These are phyloP conservation scores for Scheffersomyces lignosus DNA, from an alignment of 805 yeast genomes.

Conservation along the genomic window DNA sequence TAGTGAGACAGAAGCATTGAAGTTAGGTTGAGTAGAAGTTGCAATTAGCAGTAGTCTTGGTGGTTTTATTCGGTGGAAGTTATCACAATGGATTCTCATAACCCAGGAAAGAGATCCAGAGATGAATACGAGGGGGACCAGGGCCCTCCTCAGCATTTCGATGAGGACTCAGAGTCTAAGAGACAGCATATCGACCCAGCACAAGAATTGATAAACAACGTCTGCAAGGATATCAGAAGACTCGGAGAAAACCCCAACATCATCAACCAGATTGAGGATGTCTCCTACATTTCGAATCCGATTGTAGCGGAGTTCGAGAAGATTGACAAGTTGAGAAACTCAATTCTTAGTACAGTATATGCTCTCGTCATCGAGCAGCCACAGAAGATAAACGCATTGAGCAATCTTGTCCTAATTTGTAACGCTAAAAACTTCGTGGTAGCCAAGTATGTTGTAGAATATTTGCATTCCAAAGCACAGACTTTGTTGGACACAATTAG, in stretches of 20 bases:
- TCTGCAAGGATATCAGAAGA: constrained; percentile 45
- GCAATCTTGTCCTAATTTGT: constrained; percentile 65
- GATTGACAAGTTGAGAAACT: constrained; percentile 57
- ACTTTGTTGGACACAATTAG: constrained; percentile 44
- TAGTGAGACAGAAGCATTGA: no score
- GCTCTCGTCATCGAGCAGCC: constrained; percentile 87
- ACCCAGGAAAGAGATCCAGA: constrained; percentile 27
- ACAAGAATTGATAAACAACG: constrained; percentile 40
- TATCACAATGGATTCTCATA: constrained; percentile 15
- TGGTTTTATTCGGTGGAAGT: no score
- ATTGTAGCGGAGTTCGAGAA: constrained; percentile 64
- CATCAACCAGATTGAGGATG: constrained; percentile 43
- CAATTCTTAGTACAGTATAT: constrained; percentile 60
- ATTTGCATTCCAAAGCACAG: constrained; percentile 64
- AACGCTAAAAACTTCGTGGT: constrained; percentile 63
- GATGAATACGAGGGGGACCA: constrained; percentile 24
- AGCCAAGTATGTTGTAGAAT: constrained; percentile 69
- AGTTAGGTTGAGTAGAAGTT: no score
- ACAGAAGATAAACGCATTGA: constrained; percentile 74
- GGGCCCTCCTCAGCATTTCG: constrained; percentile 14
- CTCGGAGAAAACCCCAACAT: constrained; percentile 44
- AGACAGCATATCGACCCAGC: constrained; percentile 42
- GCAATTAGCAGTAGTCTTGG: no score
- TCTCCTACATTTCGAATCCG: constrained; percentile 67
- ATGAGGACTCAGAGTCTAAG: constrained; percentile 32